phyloP scores from a whole-genome alignment of 305 asterid genomes.

The Salvia sclarea region DNA sequence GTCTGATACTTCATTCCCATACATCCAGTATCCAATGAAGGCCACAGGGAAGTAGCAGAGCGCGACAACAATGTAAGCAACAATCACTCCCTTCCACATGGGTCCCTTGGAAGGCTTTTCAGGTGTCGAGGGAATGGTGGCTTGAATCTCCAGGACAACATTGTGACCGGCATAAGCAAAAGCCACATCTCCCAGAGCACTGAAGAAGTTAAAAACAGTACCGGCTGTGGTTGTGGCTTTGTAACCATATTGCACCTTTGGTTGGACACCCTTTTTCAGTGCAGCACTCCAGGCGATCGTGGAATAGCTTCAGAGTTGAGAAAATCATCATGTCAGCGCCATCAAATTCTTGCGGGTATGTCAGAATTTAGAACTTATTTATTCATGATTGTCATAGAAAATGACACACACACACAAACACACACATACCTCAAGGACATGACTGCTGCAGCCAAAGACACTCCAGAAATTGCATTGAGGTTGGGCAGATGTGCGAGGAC shows the following conservation, averaged over 20 bases:
- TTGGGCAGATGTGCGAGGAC: conserved; percentile 74
- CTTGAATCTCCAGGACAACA: conserved; percentile 73
- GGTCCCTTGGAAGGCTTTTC: conserved; percentile 68
- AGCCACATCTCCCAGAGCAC: conserved; percentile 68
- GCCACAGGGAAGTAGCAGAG: conserved; percentile 79
- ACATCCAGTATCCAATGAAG: conserved; percentile 58
- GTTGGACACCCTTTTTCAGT: conserved; percentile 48
- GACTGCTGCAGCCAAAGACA: conserved; percentile 77
- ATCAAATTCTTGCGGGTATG: background rate
- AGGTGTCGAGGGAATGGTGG: conserved; percentile 70
- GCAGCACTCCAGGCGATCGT: conserved; percentile 71
- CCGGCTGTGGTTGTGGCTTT: conserved; percentile 43
- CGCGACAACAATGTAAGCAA: conserved; percentile 69
- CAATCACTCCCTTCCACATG: conserved; percentile 73
- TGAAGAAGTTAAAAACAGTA: conserved; percentile 60
- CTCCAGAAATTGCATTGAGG: conserved; percentile 70
- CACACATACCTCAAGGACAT: conserved; percentile 64
- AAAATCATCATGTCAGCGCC: background rate
- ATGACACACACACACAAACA: background rate
- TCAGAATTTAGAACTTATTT: background rate
- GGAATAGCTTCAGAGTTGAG: conserved; percentile 49
- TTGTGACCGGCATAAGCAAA: conserved; percentile 83
- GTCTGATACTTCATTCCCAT: conserved; percentile 50
- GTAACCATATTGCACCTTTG: conserved; percentile 54
- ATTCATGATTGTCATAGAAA: background rate